Evolutionary conservation across 495 filamentous ascomycete genomes (phyloP), one percentile per base, ranked within the genome.

Genomic region (Lasiosphaeria ovina): DNA sequence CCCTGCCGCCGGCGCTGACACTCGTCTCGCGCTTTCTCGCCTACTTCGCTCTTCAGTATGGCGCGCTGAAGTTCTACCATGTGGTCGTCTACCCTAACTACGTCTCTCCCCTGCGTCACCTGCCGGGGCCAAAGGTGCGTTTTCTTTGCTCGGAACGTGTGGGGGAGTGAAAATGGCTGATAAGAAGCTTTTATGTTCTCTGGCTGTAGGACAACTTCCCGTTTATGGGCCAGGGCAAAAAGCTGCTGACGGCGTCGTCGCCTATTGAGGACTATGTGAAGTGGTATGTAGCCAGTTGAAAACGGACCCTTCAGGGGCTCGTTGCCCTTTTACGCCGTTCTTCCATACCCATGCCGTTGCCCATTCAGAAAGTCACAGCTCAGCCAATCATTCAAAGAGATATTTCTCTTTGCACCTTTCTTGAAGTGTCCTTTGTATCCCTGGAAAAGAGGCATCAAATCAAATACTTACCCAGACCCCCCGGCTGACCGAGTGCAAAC

Each of bases 41-140:
- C 6, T 47, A n/a, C 44, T 47, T 47, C 11, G 44, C 11, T n/a
- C 11, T 7, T 16, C 65, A 68, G 4, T 71, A 71, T 47, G 11
- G 48, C 16, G 38, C 57, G 14, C 24, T 63, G 40, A 71, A 66
- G 47, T 16, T 57, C 42, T 67, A 69, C 58, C 58, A 60, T 6
- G 45, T 67, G 58, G 58, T 65, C 59, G 47, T 69, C 58, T 69
- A 67, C 48, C 66, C 62, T 12, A 42, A 51, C 40, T 67, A 57
- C 31, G 14, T 66, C 17, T 70, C 65, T 16, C 68, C 68, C 7
- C 42, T 71, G 32, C 54, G 68, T 3, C 31, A 54, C 35, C 33
- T 71, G 24, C 68, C 68, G 2, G 62, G 62, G 2, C 68, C 68
- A 7, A 66, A 59, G 54, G 61, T 66, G 34, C 3, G 47, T 12